Base-by-base conservation (phyloP, 1,284 basidiomycete genomes). In the Puccinia brachypodii region DNA sequence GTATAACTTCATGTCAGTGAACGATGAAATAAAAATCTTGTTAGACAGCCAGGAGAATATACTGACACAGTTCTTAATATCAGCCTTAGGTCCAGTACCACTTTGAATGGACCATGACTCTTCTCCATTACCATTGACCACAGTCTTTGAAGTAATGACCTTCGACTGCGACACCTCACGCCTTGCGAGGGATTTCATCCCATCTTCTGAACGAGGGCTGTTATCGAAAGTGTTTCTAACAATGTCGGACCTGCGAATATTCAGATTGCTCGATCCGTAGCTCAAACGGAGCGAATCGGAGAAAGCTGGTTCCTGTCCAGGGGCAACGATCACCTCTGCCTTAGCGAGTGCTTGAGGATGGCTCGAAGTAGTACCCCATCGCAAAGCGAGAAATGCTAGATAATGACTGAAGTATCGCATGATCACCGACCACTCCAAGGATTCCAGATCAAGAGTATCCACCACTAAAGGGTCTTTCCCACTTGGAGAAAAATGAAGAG, bases 11-110 rank as follows among this genome's bases (percentile, higher is more conserved):
- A 28, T 68, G 38, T 44, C 6, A 68, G 40, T 68, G 64, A 14
- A 44, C 16, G 22, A 64, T 38, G 14, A 33, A 68, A 68, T 25
- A 7, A 2, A 25, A 68, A 60, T 25, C 11, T 9, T 60, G n/a
- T 60, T 6, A 33, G 28, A 16, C 22, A 4, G n/a, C 22, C 38
- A 68, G 28, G 64, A 68, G 40, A 68, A 68, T 44, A 28, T 31
- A 68, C 64, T 68, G 40, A 68, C 64, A 68, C n/a, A 38, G 44
- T 68, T n/a, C n/a, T n/a, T 31, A 22, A 16, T 40, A 4, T 64
- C 14, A 22, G 62, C n/a, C 13, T 60, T 4, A 40, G 28, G 62
- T 16, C 14, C 36, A n/a, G 40, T 14, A 38, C 31, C 11, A 44
- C 64, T 68, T 13, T 68, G 64, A n/a, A 22, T 38, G 44, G n/a